Conservation (phyloP, 1,284 basidiomycete genomes). For the Sparassis latifolia region DNA sequence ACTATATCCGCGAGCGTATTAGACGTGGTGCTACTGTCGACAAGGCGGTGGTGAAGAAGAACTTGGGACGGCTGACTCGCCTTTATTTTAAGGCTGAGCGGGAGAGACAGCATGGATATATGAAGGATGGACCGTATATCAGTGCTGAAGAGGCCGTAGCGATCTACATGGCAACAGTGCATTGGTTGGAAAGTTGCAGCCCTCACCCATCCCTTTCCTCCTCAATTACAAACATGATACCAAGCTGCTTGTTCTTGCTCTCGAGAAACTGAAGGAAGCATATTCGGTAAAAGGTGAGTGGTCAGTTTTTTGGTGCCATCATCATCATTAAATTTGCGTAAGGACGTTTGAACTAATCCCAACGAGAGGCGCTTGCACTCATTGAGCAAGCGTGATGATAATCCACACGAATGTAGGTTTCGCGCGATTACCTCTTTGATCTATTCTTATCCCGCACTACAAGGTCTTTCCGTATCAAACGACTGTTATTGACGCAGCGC, state of each 20-base stretch:
- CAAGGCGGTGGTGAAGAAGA: slow-evolving; percentile 98
- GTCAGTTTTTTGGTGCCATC: slow-evolving; percentile 1
- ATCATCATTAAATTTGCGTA: slow-evolving; percentile 7
- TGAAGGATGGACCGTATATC: slow-evolving; percentile 97
- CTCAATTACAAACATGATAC: slow-evolving; percentile 98
- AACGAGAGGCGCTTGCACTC: slow-evolving; percentile 91
- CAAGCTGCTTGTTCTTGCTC: slow-evolving; percentile 87
- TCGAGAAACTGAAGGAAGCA: slow-evolving; percentile 96
- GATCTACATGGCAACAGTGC: slow-evolving; percentile 94
- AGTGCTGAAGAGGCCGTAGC: slow-evolving; percentile 96
- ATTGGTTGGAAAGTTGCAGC: slow-evolving; percentile 95
- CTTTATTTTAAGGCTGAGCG: slow-evolving; percentile 97
- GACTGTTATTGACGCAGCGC: slow-evolving; percentile 88
- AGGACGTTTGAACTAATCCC: slow-evolving; percentile 88
- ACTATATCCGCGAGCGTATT: slow-evolving; percentile 93
- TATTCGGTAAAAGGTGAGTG: slow-evolving; percentile 84
- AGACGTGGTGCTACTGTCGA: slow-evolving; percentile 97
- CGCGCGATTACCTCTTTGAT: slow-evolving; percentile 1
- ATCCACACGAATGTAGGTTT: slow-evolving; percentile 78
- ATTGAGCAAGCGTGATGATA: slow-evolving; percentile 97
- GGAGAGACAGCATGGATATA: slow-evolving; percentile 93
- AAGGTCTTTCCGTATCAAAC: slow-evolving; percentile 93
- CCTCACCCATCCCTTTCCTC: slow-evolving; percentile 96
- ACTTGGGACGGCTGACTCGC: slow-evolving; percentile 84
- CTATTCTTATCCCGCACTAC: slow-evolving; percentile 3